Evolutionary conservation across 805 yeast species (phyloP).

Genomic region (Monosporozyma unispora): DNA sequence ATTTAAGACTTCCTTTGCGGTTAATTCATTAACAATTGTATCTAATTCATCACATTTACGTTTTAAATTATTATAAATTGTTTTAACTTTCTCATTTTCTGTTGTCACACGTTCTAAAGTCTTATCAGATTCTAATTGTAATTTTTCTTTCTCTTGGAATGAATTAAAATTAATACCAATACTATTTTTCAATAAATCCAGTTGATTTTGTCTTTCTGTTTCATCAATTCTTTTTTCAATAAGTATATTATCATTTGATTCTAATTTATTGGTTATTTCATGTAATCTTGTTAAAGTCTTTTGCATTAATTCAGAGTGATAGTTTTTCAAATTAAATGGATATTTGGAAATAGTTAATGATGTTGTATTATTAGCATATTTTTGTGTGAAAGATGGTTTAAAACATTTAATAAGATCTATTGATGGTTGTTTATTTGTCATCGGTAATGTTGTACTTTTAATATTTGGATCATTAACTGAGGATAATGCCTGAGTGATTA

Average conservation of each 20-base stretch:
- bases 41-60: constrained; percentile 8
- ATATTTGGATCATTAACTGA: background rate
- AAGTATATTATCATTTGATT: constrained; percentile 16
- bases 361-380: constrained; percentile 1
- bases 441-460: background rate
- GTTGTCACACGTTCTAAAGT: constrained; percentile 16
- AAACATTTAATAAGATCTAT: too few relatives aligned
- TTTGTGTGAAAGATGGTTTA: constrained; percentile 5
- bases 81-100: constrained; percentile 13
- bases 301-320: constrained; percentile 32
- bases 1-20: background rate
- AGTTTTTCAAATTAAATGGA: constrained; percentile 20
- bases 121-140: constrained; percentile 19
- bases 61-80: constrained; percentile 7
- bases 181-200: constrained; percentile 34
- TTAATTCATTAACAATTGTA: constrained; percentile 2
- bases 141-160: constrained; percentile 19
- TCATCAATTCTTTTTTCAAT: constrained; percentile 29
- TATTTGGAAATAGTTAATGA: constrained; percentile 3
- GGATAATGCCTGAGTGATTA: background rate
- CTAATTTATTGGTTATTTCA: constrained; percentile 21
- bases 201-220: constrained; percentile 32
- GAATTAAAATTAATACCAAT: constrained; percentile 37
- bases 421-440: background rate
- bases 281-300: constrained; percentile 31